These are phyloP conservation scores for Aspergillus saccharolyticus DNA, from an alignment of 495 filamentous ascomycete species.

Conservation along the genomic window DNA sequence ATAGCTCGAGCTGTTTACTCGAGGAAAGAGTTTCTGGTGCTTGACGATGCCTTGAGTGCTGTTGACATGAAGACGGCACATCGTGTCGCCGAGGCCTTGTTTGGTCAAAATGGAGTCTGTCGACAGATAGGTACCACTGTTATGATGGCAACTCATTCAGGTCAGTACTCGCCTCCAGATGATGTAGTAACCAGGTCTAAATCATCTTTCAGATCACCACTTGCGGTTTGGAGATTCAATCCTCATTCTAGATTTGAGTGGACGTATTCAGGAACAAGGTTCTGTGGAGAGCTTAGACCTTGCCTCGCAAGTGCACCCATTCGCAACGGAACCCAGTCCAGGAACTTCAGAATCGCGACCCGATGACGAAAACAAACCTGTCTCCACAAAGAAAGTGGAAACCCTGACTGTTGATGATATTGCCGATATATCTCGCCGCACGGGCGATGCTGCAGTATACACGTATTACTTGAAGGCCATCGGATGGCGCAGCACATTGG, in stretches of 20 bases:
- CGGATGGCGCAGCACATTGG: background rate
- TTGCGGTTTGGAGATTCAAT: background rate
- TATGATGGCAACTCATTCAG: background rate
- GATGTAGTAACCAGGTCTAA: background rate
- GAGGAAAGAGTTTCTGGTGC: background rate
- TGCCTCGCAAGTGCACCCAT: background rate
- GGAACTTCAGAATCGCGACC: background rate
- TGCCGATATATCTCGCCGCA: background rate
- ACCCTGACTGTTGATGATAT: conserved; percentile 1
- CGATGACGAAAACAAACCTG: background rate
- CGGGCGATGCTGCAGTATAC: background rate
- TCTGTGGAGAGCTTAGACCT: background rate
- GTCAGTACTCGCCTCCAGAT: background rate
- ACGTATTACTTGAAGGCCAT: conserved; percentile 1
- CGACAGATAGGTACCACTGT: background rate
- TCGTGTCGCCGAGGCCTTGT: background rate
- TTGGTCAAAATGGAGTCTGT: background rate
- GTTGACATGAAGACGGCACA: background rate
- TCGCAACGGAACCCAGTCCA: background rate
- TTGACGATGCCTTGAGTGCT: background rate
- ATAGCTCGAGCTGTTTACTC: background rate
- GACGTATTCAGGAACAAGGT: background rate
- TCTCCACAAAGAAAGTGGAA: background rate
- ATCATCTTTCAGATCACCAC: background rate
- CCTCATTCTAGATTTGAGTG: background rate